These are phyloP conservation scores for Chlamydomonas applanata DNA, from an alignment of 139 green algal species.

Conservation along the genomic window DNA sequence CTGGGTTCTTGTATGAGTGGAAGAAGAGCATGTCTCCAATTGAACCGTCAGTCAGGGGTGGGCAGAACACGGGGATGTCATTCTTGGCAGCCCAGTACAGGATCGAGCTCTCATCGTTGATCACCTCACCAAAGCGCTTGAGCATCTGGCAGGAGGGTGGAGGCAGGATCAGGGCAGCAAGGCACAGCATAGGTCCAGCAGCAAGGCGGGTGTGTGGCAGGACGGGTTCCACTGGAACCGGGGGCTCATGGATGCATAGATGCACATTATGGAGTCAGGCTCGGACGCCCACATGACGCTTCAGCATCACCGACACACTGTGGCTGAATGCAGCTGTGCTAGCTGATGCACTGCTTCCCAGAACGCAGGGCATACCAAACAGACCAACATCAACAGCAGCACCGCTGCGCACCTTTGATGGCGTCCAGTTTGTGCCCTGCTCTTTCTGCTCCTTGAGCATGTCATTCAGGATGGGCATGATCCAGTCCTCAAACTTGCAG, in stretches of 20 bases:
- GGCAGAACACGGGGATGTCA: constrained; percentile 95
- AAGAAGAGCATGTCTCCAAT: constrained; percentile 99
- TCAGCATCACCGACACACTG: too few species aligned
- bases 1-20: constrained; percentile 85
- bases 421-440: constrained; percentile 87
- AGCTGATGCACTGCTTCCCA: background rate
- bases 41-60: constrained; percentile 91
- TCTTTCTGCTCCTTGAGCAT: constrained; percentile 90
- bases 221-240: background rate
- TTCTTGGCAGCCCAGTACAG: constrained; percentile 93
- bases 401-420: constrained; percentile 66
- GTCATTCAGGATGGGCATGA: constrained; percentile 94
- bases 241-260: too few species aligned
- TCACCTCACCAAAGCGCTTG: constrained; percentile 63
- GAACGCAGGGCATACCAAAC: background rate
- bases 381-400: background rate
- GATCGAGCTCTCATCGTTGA: constrained; percentile 85
- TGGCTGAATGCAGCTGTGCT: too few species aligned
- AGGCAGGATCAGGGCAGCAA: too few species aligned
- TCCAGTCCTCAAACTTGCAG: constrained; percentile 99
- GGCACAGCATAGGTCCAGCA: too few species aligned
- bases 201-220: background rate
- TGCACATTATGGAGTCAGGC: too few species aligned
- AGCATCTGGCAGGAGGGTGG: constrained; percentile 43
- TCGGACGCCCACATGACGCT: too few species aligned